A percentile compares a stretch with the other conserved stretches of the same genome.
These are phyloP conservation scores for Trypanosoma theileri DNA, from an alignment of 208 protist species.

Conservation along the genomic window DNA sequence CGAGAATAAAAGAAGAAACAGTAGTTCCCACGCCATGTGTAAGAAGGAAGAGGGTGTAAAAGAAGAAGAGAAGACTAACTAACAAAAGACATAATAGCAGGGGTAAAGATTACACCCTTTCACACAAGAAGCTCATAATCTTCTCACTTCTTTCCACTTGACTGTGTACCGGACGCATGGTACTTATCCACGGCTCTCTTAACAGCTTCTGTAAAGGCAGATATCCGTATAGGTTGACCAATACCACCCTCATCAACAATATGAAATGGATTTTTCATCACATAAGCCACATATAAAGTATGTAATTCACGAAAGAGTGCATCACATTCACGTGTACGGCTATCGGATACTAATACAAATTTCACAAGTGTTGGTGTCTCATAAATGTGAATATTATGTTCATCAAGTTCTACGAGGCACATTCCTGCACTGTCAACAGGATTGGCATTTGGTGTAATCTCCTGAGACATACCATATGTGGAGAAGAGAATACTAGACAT, in stretches of 20 bases:
- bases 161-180: conserved; percentile 16
- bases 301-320: conserved; percentile 71
- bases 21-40: no score
- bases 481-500: conserved; percentile 85
- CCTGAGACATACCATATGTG: conserved; percentile 83
- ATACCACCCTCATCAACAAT: conserved; percentile 83
- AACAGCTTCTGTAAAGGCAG: conserved; percentile 73
- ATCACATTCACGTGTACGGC: conserved; percentile 48
- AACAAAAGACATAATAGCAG: no score
- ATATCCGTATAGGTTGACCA: conserved; percentile 82
- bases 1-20: no score
- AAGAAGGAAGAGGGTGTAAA: no score
- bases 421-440: conserved; percentile 82
- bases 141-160: background rate
- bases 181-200: conserved; percentile 47
- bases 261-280: conserved; percentile 85
- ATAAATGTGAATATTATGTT: conserved; percentile 88
- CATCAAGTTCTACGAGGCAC: conserved; percentile 75
- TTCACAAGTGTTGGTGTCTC: conserved; percentile 79
- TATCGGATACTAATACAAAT: conserved; percentile 80
- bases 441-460: conserved; percentile 79
- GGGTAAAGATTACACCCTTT: no score
- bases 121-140: background rate
- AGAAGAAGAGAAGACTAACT: no score
- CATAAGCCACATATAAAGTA: conserved; percentile 69